Evolutionary conservation across 2,329 filamentous ascomycete species (phyloP).

Genomic region (Sphaerulina vaccinii): DNA sequence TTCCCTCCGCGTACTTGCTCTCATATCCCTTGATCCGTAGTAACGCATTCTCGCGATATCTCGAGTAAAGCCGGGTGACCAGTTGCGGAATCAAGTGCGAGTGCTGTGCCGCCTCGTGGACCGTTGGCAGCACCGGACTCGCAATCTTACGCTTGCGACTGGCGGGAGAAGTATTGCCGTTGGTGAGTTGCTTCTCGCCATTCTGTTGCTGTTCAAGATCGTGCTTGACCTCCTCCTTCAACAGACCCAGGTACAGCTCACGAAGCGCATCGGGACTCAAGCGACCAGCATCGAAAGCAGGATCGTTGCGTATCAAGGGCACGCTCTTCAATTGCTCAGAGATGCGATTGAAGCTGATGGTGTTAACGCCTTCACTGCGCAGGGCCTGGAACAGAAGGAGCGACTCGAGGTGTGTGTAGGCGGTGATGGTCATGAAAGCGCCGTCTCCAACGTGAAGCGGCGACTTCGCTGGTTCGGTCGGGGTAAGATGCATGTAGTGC

Average conservation of each 20-base stretch:
- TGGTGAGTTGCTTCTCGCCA: constrained; percentile 32
- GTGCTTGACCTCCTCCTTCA: constrained; percentile 68
- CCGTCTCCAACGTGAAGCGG: constrained; percentile 6
- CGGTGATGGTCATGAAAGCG: constrained; percentile 56
- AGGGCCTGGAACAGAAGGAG: constrained; percentile 82
- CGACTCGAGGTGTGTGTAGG: constrained; percentile 82
- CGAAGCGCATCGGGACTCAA: constrained; percentile 76
- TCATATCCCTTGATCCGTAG: constrained; percentile 73
- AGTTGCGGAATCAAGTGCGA: constrained; percentile 67
- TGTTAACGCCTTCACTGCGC: constrained; percentile 63
- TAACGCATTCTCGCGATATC: constrained; percentile 70
- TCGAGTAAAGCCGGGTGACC: constrained; percentile 70
- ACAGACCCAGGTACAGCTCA: constrained; percentile 71
- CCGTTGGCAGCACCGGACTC: constrained; percentile 61
- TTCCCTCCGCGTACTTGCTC: constrained; percentile 59
- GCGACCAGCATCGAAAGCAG: constrained; percentile 69
- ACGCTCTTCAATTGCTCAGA: constrained; percentile 74
- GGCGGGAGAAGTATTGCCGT: constrained; percentile 50
- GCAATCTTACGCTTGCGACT: constrained; percentile 74
- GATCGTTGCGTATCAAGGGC: constrained; percentile 66
- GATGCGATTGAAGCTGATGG: constrained; percentile 66
- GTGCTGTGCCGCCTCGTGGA: constrained; percentile 67
- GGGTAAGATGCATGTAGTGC: constrained; percentile 4
- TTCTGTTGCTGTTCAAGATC: constrained; percentile 35
- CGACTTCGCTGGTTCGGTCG: constrained; percentile 8